These are phyloP conservation scores for Gossypium thurberi DNA, from an alignment of 345 rosid species.

Conservation along the genomic window DNA sequence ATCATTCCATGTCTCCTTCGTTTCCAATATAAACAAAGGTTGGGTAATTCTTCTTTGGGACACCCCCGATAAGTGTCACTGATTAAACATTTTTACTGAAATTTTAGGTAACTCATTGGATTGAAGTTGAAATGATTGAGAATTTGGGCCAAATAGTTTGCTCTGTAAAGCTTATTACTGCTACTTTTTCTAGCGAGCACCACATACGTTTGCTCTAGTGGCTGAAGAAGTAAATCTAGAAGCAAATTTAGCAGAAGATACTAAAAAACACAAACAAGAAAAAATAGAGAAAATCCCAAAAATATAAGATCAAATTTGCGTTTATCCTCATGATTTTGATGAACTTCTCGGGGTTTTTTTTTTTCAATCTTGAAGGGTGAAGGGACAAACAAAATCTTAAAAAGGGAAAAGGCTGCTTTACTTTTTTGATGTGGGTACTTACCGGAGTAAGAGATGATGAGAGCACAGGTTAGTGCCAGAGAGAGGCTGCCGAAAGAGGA, in stretches of 20 bases:
- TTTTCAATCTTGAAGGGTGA: neutral
- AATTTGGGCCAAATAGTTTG: constrained; percentile 41
- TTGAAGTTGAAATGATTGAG: constrained; percentile 55
- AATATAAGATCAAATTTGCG: too few relatives aligned
- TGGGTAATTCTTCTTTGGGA: constrained; percentile 32
- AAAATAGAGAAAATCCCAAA: too few relatives aligned
- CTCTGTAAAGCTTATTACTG: constrained; percentile 22
- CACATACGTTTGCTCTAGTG: neutral
- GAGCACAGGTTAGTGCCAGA: too few relatives aligned
- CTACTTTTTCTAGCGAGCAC: constrained; percentile 3
- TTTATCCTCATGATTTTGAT: neutral
- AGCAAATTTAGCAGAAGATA: constrained; percentile 8
- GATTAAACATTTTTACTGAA: constrained; percentile 42
- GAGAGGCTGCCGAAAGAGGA: too few relatives aligned
- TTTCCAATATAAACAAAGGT: constrained; percentile 54
- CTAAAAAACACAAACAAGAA: neutral
- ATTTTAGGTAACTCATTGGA: constrained; percentile 39
- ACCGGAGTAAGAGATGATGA: too few relatives aligned
- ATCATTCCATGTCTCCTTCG: constrained; percentile 57
- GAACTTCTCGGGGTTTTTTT: neutral
- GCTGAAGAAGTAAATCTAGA: constrained; percentile 29
- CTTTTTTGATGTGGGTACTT: too few relatives aligned
- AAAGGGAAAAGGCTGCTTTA: neutral
- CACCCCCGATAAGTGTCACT: constrained; percentile 39
- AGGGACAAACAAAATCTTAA: neutral